phyloP scores from a whole-genome alignment of 441 rosid genomes.

The Melastoma candidum region DNA sequence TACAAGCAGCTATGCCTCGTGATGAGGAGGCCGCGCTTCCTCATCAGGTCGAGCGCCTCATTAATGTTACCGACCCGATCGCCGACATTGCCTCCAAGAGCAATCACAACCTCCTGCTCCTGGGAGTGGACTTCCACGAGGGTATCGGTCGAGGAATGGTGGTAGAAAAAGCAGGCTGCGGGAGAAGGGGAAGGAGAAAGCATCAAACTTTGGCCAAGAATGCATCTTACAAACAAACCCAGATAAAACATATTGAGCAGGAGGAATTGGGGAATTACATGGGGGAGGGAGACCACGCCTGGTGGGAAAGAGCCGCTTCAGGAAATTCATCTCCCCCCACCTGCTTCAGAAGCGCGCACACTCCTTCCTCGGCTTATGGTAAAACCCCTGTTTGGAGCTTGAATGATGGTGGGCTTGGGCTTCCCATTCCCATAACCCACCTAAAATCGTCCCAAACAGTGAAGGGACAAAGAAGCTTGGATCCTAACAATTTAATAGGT shows the following conservation, averaged over 20 bases:
- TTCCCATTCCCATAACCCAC: conserved; percentile 20
- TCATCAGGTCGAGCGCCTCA: conserved; percentile 62
- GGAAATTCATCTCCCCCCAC: no score
- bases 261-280: no score
- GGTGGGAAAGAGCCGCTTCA: no score
- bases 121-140: conserved; percentile 43
- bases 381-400: no score
- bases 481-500: conserved; percentile 44
- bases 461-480: conserved; percentile 15
- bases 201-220: background rate
- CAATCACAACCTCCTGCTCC: conserved; percentile 83
- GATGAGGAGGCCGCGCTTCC: conserved; percentile 42
- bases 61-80: conserved; percentile 57
- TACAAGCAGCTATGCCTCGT: conserved; percentile 74
- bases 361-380: no score
- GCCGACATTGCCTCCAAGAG: conserved; percentile 91
- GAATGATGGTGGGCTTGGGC: no score
- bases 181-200: conserved; percentile 22
- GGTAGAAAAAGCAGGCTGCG: no score
- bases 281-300: no score
- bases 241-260: no score
- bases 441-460: no score
- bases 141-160: conserved; percentile 24
- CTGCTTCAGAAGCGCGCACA: no score
- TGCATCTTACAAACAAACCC: no score